These are phyloP conservation scores for Nannizziopsis arthrosporioides DNA, from an alignment of 2,329 filamentous ascomycete species.

Conservation along the genomic window DNA sequence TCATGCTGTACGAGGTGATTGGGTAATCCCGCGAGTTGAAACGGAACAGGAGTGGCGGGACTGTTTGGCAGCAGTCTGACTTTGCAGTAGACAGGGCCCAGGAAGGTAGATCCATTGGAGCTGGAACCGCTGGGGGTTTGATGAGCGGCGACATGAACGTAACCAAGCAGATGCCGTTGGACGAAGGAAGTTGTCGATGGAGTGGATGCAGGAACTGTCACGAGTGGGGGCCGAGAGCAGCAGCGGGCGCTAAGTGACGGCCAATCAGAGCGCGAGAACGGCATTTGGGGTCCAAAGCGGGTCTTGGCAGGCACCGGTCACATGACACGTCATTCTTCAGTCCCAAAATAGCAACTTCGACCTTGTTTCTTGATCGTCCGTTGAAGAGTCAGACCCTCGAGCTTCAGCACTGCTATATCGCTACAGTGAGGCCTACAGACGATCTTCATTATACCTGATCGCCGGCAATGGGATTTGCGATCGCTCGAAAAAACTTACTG, in stretches of 20 bases:
- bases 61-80: neutral
- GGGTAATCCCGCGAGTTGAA: too few relatives aligned
- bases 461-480: too few relatives aligned
- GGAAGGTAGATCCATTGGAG: neutral
- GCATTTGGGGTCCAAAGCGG: neutral
- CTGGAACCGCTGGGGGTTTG: slow-evolving; percentile 6
- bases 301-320: neutral
- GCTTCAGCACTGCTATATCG: too few relatives aligned
- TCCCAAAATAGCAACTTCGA: neutral
- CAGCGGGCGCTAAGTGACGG: neutral
- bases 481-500: too few relatives aligned
- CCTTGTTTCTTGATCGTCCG: too few relatives aligned
- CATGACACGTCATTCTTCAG: neutral
- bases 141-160: slow-evolving; percentile 4
- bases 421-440: too few relatives aligned
- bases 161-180: slow-evolving; percentile 9
- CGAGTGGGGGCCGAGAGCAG: too few relatives aligned
- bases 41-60: neutral
- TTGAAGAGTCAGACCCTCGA: too few relatives aligned
- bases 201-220: neutral
- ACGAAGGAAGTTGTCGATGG: neutral
- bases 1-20: too few relatives aligned
- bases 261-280: neutral
- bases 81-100: neutral
- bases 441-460: too few relatives aligned